Evolutionary conservation across 148 eudicot species (phyloP), one percentile per base, ranked within the genome.

Genomic region (Spergularia bocconei): DNA sequence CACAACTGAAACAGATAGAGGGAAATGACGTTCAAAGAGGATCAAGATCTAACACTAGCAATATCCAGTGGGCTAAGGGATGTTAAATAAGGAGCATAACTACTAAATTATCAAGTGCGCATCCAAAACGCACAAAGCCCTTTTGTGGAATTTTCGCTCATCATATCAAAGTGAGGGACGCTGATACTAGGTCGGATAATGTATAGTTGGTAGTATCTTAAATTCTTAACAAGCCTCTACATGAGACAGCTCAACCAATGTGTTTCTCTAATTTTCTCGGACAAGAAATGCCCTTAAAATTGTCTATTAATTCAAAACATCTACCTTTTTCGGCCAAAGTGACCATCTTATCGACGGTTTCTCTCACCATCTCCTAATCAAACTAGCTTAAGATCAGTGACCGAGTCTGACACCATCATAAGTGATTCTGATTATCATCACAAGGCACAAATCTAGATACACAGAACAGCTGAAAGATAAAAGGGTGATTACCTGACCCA

Each of bases 401-500:
- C 36, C 56, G 48, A 67, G 36, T 61, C 13, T 29, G 13, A 23
- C 25, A 23, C 25, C 13, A 19, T 21, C 36, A 61, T 16, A 25
- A 61, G 12, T 13, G 12, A 61, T 23, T 61, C 64, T 33, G 36
- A 33, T 63, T 41, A 61, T 61, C 65, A 62, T 62, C 66, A 38
- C 68, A 64, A 63, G 21, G 15, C 11, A 44, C 48, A 19, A 65
- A 65, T 64, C 23, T 54, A 53, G 51, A 64, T n/a, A 20, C 61
- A 66, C 5, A 13, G 61, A 64, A 13, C 38, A 51, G 11, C 61
- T n/a, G 39, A 61, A 60, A 68, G n/a, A 29, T 12, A 21, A 44
- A 70, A 64, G 60, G 72, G 47, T 61, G 69, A 80, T 73, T 88
- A 91, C 99, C 99, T 90, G 78, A 91, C 93, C 99, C 99, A 95